Base-by-base conservation (phyloP, 2,329 filamentous ascomycete genomes). In the Fusarium cyanostomum region DNA sequence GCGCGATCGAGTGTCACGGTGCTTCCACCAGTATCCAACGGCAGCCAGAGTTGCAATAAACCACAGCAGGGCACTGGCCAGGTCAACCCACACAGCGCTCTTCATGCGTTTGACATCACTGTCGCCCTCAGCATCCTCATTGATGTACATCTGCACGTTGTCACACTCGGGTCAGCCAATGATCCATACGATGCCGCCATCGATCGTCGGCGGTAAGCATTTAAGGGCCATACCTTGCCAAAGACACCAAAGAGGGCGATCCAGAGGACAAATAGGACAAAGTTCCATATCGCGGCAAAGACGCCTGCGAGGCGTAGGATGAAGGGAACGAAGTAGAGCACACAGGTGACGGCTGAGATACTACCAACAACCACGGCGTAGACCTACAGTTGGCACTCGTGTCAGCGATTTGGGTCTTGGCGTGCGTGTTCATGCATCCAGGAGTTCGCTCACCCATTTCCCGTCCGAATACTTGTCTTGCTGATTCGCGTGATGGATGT, bases 241-340 rank as follows among this genome's bases (percentile, higher is more conserved):
- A 97, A 97, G 59, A 95, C 80, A 15, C 92, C 93, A 74, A 96
- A 96, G 7, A 95, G 82, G 2, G 88, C 86, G 58, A 92, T 86
- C 89, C 92, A 96, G 27, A 96, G 84, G 62, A 95, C 81, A 68
- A 90, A 91, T 15, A 96, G 77, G 12, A 94, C 73, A 33, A 82
- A 78, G 75, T 93, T 90, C 88, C 91, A 92, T 46, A 81, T 77
- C 72, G 91, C 90, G 50, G 86, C 77, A 41, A 81, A 64, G 24
- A 77, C 31, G 41, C 75, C 72, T 18, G 80, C 80, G 61, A 84
- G 77, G 59, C 82, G 81, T 41, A 85, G 72, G 52, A 90, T 76
- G 65, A 87, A 84, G 6, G 90, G 86, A 8, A 92, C 72, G 51
- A 88, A 80, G 77, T 91, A 92, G 39, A 92, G 72, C 8, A 89